phyloP scores from a whole-genome alignment of 768 basidiomycete genomes.

The Pulveroboletus sp. region DNA sequence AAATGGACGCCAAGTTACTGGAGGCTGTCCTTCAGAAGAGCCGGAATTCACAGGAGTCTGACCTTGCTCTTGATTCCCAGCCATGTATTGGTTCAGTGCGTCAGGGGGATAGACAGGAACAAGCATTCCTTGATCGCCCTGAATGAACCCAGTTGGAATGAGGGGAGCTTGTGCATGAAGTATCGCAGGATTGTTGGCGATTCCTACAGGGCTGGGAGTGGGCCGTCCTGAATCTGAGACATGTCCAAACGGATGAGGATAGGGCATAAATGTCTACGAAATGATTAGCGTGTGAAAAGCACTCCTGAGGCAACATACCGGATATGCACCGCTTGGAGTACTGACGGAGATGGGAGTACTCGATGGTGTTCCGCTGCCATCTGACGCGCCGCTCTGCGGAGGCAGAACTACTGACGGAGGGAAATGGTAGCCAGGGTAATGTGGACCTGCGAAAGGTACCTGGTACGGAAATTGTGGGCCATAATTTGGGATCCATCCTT shows the following conservation, averaged over 20 bases:
- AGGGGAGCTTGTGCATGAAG: constrained; percentile 48
- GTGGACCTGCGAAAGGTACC: constrained; percentile 43
- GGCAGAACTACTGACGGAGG: constrained; percentile 26
- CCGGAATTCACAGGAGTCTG: constrained; percentile 16
- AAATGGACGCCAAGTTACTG: constrained; percentile 34
- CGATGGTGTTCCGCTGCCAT: constrained; percentile 34
- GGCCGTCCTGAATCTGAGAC: constrained; percentile 23
- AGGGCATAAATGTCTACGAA: constrained; percentile 47
- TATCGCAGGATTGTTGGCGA: constrained; percentile 10
- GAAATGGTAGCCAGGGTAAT: constrained; percentile 45
- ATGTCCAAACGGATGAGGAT: constrained; percentile 39
- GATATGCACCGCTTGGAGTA: constrained; percentile 38
- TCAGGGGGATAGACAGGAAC: constrained; percentile 69
- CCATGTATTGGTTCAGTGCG: constrained; percentile 66
- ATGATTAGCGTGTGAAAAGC: constrained; percentile 8
- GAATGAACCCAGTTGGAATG: constrained; percentile 64
- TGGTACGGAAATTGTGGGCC: constrained; percentile 49
- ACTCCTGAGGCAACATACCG: constrained; percentile 36
- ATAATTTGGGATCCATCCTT: constrained; percentile 53
- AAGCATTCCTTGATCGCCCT: constrained; percentile 68
- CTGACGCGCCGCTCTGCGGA: constrained; percentile 34
- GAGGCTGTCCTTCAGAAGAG: constrained; percentile 27
- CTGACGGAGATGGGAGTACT: constrained; percentile 36
- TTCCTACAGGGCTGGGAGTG: constrained; percentile 17
- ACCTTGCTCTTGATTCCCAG: constrained; percentile 36